Base-by-base conservation (phyloP, 768 basidiomycete genomes). In the Mycena vulgaris region DNA sequence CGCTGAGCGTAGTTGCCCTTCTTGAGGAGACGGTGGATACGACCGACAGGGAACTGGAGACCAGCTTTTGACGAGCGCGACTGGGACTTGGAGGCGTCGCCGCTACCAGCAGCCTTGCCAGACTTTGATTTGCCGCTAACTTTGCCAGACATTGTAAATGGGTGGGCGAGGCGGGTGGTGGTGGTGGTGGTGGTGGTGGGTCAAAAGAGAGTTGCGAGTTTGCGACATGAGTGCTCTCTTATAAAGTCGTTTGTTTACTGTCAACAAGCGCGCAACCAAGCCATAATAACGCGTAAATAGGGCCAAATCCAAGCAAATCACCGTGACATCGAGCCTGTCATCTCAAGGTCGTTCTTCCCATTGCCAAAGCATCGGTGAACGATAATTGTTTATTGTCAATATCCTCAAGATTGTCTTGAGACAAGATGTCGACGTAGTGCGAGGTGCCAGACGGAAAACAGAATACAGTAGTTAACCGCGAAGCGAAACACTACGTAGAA, bases 1-100 rank as follows among this genome's bases (percentile, higher is more conserved):
- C 93, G 90, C 76, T 91, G 90, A 65, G 91, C 90, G 74, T 93
- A 93, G 84, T 93, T 93, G 70, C 92, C 92, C 80, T 87, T 88
- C 84, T 92, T 93, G 80, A 93, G 80, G 33, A 92, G 86, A 85
- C 91, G 88, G 83, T 92, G 93, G 73, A 93, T 89, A 89, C 93
- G 93, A 84, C 93, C 92, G 75, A 94, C 92, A 53, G 93, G 93
- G 84, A 94, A 92, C 78, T 90, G 88, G 65, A 90, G 87, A 72
- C 89, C 89, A n/a, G 89, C 89, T 78, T 88, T 89, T 45, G 89
- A 85, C 27, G 89, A 90, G 64, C 89, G 89, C 25, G 90, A 90
- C 76, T 89, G 87, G 11, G 89, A 79, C 78, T 90, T 90, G 69
- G 80, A 75, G 17, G 72, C 77, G 48, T 81, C 83, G 40, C 65